Evolutionary conservation across 306 rosid genomes (phyloP).

Genomic region (Cicer cuneatum): DNA sequence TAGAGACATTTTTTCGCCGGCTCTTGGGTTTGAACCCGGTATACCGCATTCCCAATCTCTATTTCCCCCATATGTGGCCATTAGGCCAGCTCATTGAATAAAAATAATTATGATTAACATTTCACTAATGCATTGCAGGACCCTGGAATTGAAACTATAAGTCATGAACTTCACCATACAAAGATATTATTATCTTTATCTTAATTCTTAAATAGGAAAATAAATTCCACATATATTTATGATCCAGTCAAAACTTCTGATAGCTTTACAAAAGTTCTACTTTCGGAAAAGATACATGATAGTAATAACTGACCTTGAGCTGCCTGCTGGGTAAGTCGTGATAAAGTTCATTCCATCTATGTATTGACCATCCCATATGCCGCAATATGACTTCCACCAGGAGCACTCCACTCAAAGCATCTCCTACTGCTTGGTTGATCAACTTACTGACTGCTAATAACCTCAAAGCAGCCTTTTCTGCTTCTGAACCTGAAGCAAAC

Average conservation of each 20-base stretch:
- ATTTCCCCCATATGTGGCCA: too few species aligned
- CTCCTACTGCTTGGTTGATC: slow-evolving; percentile 96
- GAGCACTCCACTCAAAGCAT: slow-evolving; percentile 89
- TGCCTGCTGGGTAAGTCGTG: slow-evolving; percentile 92
- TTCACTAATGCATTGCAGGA: slow-evolving; percentile 25
- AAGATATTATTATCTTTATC: slow-evolving; percentile 12
- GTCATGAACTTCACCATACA: slow-evolving; percentile 11
- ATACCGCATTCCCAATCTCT: too few species aligned
- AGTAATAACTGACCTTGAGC: slow-evolving; percentile 70
- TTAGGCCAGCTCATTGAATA: too few species aligned
- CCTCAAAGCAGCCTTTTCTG: slow-evolving; percentile 76
- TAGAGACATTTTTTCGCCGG: too few species aligned
- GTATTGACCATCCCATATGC: slow-evolving; percentile 78
- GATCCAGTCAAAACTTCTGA: slow-evolving; percentile 32
- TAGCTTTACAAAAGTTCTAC: slow-evolving; percentile 7
- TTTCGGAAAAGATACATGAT: neutral
- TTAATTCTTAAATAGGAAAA: slow-evolving; percentile 6
- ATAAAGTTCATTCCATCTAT: slow-evolving; percentile 83
- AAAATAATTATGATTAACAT: slow-evolving; percentile 2
- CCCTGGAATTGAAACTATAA: slow-evolving; percentile 7
- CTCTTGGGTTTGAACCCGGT: too few species aligned
- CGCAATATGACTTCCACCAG: slow-evolving; percentile 87
- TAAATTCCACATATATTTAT: slow-evolving; percentile 10
- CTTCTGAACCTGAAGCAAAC: slow-evolving; percentile 65
- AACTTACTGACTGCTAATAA: slow-evolving; percentile 72